Conservation (phyloP, 2,329 filamentous ascomycete species). For the Acephala macrosclerotiorum region DNA sequence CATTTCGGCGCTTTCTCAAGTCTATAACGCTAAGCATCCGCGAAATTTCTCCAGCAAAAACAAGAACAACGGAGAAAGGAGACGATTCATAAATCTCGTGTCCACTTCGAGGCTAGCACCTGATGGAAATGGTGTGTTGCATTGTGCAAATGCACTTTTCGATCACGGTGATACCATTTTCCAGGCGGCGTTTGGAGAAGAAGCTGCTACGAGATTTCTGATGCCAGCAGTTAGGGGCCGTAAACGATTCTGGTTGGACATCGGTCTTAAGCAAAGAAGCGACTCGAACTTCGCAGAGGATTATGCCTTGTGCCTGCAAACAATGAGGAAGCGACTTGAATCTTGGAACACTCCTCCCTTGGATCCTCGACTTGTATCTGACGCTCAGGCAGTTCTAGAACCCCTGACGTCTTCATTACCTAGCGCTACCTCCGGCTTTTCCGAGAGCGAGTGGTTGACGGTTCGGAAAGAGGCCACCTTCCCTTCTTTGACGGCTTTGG, state of each 20-base stretch:
- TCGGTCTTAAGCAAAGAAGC: conserved; percentile 31
- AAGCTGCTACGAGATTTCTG: conserved; percentile 20
- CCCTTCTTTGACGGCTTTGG: conserved; percentile 21
- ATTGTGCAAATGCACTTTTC: too few species aligned
- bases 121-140: too few species aligned
- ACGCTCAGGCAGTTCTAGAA: conserved; percentile 26
- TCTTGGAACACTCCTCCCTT: neutral
- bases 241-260: conserved; percentile 31
- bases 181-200: too few species aligned
- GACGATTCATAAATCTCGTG: too few species aligned
- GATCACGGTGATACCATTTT: too few species aligned
- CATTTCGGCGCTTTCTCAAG: too few species aligned
- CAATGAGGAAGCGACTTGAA: conserved; percentile 17
- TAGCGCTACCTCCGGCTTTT: conserved; percentile 18
- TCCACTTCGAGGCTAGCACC: too few species aligned
- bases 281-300: conserved; percentile 19
- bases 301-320: conserved; percentile 34
- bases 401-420: conserved; percentile 23
- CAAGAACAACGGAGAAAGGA: too few species aligned
- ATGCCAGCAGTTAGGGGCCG: conserved; percentile 31
- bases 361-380: conserved; percentile 20
- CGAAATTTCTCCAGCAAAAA: too few species aligned
- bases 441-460: conserved; percentile 8
- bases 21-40: too few species aligned
- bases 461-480: conserved; percentile 30